Percentiles rank a stretch among this genome's conserved stretches.
Evolutionary conservation across 1,284 basidiomycete species (phyloP).

Genomic region (Leccinum cinnamomeum): DNA sequence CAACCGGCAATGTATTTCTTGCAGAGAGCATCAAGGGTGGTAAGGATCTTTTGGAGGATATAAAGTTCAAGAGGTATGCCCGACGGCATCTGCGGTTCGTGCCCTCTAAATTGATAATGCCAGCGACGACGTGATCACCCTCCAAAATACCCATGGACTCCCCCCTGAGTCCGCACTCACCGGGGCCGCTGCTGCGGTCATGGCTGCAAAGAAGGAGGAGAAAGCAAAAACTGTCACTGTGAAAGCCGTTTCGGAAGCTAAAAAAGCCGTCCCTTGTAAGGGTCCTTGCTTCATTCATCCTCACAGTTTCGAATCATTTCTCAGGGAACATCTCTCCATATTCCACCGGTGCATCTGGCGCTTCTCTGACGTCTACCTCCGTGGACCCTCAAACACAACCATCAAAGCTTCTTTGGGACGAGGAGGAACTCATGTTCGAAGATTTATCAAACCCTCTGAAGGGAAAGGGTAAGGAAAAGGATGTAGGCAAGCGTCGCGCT

Average conservation of each 20-base stretch:
- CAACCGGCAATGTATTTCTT: constrained; percentile 90
- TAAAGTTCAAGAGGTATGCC: constrained; percentile 78
- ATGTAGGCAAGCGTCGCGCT: constrained; percentile 83
- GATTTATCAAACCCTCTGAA: constrained; percentile 75
- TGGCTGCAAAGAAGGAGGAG: constrained; percentile 32
- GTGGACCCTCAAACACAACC: constrained; percentile 77
- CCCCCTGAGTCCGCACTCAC: constrained; percentile 53
- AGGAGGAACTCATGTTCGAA: constrained; percentile 93
- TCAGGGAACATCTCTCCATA: constrained; percentile 90
- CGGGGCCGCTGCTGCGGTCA: constrained; percentile 32
- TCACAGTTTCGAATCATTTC: constrained; percentile 10
- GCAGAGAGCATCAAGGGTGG: constrained; percentile 89
- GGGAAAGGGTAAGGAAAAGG: constrained; percentile 89
- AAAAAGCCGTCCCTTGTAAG: constrained; percentile 67
- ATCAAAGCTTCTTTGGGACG: constrained; percentile 88
- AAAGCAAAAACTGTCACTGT: constrained; percentile 36
- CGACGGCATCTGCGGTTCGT: not conserved
- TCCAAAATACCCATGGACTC: constrained; percentile 85
- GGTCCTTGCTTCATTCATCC: constrained; percentile 6
- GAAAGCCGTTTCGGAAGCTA: constrained; percentile 44
- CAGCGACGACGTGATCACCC: constrained; percentile 87
- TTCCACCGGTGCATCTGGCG: constrained; percentile 88
- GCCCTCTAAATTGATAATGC: constrained; percentile 3
- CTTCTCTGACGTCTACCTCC: constrained; percentile 91
- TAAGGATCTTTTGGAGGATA: constrained; percentile 83